Conservation (phyloP, 306 rosid species). For the Gleditsia sinensis region DNA sequence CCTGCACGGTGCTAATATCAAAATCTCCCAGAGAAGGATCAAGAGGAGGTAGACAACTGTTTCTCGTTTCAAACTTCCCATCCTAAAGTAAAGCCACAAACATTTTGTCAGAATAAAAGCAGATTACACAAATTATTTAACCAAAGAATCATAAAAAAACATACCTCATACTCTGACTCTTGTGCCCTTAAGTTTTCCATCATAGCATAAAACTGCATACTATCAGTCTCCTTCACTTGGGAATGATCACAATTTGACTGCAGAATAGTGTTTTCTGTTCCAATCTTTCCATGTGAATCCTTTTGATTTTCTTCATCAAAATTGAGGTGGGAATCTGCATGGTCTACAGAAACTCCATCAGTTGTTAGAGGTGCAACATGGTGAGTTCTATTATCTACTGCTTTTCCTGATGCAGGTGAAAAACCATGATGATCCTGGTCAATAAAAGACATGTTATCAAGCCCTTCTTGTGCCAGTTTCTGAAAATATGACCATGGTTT, state of each 20-base stretch:
- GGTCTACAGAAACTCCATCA: conserved; percentile 49
- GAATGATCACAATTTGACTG: conserved; percentile 48
- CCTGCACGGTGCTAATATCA: conserved; percentile 68
- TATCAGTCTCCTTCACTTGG: conserved; percentile 49
- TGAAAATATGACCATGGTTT: conserved; percentile 81
- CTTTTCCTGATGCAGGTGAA: conserved; percentile 45
- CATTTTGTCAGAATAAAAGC: conserved; percentile 29
- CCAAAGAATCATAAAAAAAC: conserved; percentile 10
- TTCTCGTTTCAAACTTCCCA: conserved; percentile 49
- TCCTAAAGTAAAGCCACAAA: conserved; percentile 47
- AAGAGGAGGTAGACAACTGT: conserved; percentile 45
- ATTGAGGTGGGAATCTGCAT: conserved; percentile 46
- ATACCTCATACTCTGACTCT: conserved; percentile 63
- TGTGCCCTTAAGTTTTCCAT: conserved; percentile 45
- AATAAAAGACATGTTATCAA: conserved; percentile 70
- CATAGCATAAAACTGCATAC: conserved; percentile 55
- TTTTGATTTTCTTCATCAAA: conserved; percentile 52
- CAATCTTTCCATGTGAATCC: conserved; percentile 46
- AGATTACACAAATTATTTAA: conserved; percentile 22
- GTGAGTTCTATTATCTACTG: conserved; percentile 48
- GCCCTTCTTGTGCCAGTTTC: conserved; percentile 76
- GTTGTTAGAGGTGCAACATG: conserved; percentile 57
- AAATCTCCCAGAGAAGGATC: conserved; percentile 56
- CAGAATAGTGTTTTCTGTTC: conserved; percentile 30
- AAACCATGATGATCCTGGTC: conserved; percentile 78